Evolutionary conservation across 176 grass and related monocot genomes (phyloP).

Genomic region (Eragrostis curvula): DNA sequence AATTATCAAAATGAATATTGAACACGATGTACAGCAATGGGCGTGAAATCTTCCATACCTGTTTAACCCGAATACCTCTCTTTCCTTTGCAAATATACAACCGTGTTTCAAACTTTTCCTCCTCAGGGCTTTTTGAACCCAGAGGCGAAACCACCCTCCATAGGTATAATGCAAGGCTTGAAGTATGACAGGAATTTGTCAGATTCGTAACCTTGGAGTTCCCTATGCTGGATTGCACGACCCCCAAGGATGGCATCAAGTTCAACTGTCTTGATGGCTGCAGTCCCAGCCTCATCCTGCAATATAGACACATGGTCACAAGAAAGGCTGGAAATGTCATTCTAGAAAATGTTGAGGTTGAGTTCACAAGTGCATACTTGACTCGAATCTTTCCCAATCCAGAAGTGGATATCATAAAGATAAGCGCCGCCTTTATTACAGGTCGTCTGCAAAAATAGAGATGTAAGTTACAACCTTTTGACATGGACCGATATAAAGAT

Average conservation of each 20-base stretch:
- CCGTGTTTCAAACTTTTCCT: slow-evolving; percentile 85
- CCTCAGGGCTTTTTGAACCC: slow-evolving; percentile 91
- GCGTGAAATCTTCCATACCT: slow-evolving; percentile 49
- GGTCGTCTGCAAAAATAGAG: slow-evolving; percentile 60
- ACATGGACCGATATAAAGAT: slow-evolving; percentile 7
- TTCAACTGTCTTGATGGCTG: slow-evolving; percentile 97
- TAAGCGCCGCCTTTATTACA: slow-evolving; percentile 70
- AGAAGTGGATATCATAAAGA: slow-evolving; percentile 82
- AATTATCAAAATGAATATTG: slow-evolving; percentile 15
- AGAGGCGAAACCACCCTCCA: slow-evolving; percentile 98
- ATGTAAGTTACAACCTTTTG: neutral
- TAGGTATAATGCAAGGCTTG: slow-evolving; percentile 97
- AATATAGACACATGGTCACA: slow-evolving; percentile 38
- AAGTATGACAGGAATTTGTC: slow-evolving; percentile 98
- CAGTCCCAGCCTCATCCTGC: slow-evolving; percentile 97
- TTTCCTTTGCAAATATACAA: slow-evolving; percentile 94
- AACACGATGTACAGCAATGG: slow-evolving; percentile 22
- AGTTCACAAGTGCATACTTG: slow-evolving; percentile 50
- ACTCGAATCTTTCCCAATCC: slow-evolving; percentile 95
- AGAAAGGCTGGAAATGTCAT: slow-evolving; percentile 7
- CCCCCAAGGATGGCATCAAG: slow-evolving; percentile 91
- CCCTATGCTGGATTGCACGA: slow-evolving; percentile 96
- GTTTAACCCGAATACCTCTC: slow-evolving; percentile 92
- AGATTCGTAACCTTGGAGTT: slow-evolving; percentile 92
- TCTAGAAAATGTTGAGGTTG: neutral